Conservation (phyloP, 179 eudicot species). For the Drosera spatulata region DNA sequence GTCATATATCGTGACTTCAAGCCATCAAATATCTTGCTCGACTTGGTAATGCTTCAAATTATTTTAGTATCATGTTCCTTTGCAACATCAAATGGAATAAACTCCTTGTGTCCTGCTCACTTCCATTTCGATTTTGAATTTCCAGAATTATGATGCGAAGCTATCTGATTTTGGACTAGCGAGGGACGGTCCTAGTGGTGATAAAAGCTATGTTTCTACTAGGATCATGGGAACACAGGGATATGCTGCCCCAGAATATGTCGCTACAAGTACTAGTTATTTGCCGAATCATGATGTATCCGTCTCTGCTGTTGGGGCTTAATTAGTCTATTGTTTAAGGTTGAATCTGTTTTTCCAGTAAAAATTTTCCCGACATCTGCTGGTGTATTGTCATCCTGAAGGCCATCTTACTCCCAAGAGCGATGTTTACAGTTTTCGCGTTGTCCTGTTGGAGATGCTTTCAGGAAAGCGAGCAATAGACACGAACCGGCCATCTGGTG, state of each 20-base stretch:
- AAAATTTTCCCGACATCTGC: too few relatives aligned
- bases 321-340: too few relatives aligned
- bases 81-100: background rate
- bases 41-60: conserved; percentile 20
- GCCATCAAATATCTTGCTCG: conserved; percentile 36
- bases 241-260: conserved; percentile 35
- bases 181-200: conserved; percentile 36
- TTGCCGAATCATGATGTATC: background rate
- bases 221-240: conserved; percentile 39
- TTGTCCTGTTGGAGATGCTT: conserved; percentile 30
- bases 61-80: background rate
- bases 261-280: conserved; percentile 22
- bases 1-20: conserved; percentile 43
- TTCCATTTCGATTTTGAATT: background rate
- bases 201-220: conserved; percentile 38
- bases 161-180: conserved; percentile 41
- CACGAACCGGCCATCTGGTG: conserved; percentile 34
- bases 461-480: conserved; percentile 31
- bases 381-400: background rate
- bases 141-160: conserved; percentile 33
- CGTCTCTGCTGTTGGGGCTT: too few relatives aligned
- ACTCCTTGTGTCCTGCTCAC: background rate
- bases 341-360: too few relatives aligned
- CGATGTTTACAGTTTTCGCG: conserved; percentile 35
- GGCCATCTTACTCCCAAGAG: conserved; percentile 37